A percentile compares a stretch with the other conserved stretches of the same genome.
phyloP scores from a whole-genome alignment of 2,329 filamentous ascomycete genomes.

The Fusarium protoensiforme region DNA sequence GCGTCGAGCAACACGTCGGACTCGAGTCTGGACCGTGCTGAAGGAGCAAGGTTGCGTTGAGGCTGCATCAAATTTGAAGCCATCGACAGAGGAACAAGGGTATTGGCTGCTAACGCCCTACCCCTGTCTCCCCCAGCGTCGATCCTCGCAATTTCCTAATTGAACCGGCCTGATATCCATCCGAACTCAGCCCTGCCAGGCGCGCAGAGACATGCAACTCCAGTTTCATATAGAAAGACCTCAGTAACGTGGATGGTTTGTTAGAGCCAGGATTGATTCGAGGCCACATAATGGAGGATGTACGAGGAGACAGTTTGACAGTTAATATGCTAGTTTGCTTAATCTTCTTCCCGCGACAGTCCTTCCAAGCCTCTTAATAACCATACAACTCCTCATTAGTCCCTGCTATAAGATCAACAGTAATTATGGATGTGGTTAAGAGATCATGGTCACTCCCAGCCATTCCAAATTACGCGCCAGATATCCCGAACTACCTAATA shows the following conservation, averaged over 20 bases:
- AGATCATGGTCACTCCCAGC: neutral
- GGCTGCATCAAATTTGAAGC: constrained; percentile 3
- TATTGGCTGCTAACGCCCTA: neutral
- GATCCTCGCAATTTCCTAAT: constrained; percentile 3
- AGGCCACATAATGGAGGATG: neutral
- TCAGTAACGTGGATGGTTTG: neutral
- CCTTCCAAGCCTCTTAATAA: neutral
- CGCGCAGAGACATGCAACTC: neutral
- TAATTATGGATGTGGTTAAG: no score
- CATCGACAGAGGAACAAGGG: constrained; percentile 1
- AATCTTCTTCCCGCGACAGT: neutral
- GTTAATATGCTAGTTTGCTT: neutral
- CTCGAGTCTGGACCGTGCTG: neutral
- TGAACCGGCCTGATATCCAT: constrained; percentile 1
- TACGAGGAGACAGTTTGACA: neutral
- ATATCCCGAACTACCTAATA: neutral
- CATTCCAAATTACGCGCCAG: neutral
- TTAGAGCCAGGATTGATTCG: neutral
- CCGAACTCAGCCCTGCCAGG: constrained; percentile 8
- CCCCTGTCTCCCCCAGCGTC: neutral
- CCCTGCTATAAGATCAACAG: neutral
- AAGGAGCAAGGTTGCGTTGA: neutral
- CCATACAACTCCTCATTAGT: neutral
- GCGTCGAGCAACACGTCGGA: neutral
- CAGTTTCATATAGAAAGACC: neutral